Percentiles rank a stretch among this genome's conserved stretches.
phyloP scores from a whole-genome alignment of 1,284 basidiomycete genomes.

The Cerioporus squamosus region DNA sequence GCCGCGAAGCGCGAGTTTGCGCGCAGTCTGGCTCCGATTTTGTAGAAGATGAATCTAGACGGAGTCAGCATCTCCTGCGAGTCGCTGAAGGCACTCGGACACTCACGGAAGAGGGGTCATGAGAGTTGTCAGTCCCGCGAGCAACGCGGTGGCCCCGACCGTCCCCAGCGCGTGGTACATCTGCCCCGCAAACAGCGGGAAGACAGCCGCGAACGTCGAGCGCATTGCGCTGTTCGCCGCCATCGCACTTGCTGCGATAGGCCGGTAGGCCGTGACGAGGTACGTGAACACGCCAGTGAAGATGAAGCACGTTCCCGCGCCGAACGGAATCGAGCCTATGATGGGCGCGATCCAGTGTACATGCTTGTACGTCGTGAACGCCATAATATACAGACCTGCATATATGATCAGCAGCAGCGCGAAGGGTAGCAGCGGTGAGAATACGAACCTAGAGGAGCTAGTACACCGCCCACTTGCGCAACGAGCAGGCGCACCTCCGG shows the following conservation, averaged over 20 bases:
- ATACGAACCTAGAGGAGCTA: constrained; percentile 55
- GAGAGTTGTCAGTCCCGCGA: constrained; percentile 71
- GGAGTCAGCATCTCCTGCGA: neutral
- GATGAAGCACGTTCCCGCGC: constrained; percentile 59
- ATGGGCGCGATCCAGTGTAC: constrained; percentile 80
- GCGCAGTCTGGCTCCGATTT: constrained; percentile 44
- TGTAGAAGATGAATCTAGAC: constrained; percentile 44
- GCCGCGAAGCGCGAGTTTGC: constrained; percentile 41
- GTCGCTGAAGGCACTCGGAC: neutral
- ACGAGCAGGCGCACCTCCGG: constrained; percentile 73
- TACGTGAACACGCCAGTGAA: constrained; percentile 77
- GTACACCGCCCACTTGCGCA: constrained; percentile 70
- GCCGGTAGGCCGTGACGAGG: constrained; percentile 73
- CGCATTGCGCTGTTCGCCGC: constrained; percentile 74
- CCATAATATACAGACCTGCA: constrained; percentile 69
- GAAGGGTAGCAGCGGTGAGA: constrained; percentile 13
- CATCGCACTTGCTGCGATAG: constrained; percentile 80
- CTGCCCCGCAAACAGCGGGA: constrained; percentile 69
- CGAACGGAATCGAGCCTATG: constrained; percentile 66
- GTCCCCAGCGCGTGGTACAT: constrained; percentile 68
- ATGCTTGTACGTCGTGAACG: constrained; percentile 68
- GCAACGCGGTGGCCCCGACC: constrained; percentile 76
- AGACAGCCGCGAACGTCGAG: constrained; percentile 69
- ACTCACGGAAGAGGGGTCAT: constrained; percentile 77
- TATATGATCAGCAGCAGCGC: neutral